Percentiles rank a stretch among this genome's conserved stretches.
These are phyloP conservation scores for Sporothrix pseudoabietina DNA, from an alignment of 2,329 filamentous ascomycete species.

Conservation along the genomic window DNA sequence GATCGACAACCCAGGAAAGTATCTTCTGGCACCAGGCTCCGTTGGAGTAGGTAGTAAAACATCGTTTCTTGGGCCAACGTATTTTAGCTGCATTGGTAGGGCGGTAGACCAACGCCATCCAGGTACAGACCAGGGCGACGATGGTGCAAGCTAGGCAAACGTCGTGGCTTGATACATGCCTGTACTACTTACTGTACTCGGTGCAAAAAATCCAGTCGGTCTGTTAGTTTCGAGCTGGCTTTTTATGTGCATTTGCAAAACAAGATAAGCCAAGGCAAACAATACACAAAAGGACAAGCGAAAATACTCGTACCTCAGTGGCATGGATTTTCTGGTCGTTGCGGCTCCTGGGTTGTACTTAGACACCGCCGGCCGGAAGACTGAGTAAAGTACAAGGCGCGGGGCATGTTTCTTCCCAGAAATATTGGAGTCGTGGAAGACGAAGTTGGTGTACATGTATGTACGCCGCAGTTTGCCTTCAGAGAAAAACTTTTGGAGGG, in stretches of 20 bases:
- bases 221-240: background rate
- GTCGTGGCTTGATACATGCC: background rate
- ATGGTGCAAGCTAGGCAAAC: background rate
- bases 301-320: background rate
- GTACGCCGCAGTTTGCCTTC: background rate
- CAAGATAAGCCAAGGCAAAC: background rate
- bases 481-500: background rate
- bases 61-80: background rate
- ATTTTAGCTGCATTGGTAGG: slow-evolving; percentile 15
- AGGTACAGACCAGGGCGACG: background rate
- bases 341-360: background rate
- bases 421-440: background rate
- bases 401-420: background rate
- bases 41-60: background rate
- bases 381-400: background rate
- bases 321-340: background rate
- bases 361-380: background rate
- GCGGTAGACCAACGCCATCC: background rate
- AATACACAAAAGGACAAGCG: background rate
- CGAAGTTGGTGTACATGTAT: background rate
- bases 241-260: background rate
- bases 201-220: background rate
- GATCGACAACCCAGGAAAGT: background rate
- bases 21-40: background rate
- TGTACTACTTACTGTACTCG: background rate